Evolutionary conservation across 2,329 filamentous ascomycete genomes (phyloP).

Genomic region (Alternaria novae-zelandiae): DNA sequence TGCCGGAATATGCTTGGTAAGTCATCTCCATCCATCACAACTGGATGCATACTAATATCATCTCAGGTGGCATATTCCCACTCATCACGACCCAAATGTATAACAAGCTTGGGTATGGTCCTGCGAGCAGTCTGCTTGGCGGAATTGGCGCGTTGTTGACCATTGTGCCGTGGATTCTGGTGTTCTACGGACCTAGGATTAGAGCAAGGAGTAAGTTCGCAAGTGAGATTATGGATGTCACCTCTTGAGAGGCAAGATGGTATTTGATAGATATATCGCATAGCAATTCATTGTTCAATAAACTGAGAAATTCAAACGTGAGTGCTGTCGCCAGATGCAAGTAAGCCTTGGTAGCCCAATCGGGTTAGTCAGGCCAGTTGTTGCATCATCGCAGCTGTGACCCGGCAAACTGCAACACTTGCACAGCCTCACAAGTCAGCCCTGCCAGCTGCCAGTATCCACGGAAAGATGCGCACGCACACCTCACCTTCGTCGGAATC

Average conservation of each 20-base stretch:
- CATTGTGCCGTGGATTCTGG: constrained; percentile 84
- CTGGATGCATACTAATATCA: constrained; percentile 1
- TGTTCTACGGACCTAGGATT: constrained; percentile 79
- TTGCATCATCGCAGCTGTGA: constrained; percentile 11
- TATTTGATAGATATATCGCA: neutral
- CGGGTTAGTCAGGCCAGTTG: neutral
- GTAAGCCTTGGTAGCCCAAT: neutral
- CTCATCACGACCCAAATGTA: constrained; percentile 79
- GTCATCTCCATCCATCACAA: neutral
- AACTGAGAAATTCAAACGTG: neutral
- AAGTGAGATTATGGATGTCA: constrained; percentile 43
- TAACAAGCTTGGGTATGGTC: constrained; percentile 70
- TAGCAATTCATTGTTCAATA: neutral
- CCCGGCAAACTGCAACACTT: neutral
- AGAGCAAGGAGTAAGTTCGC: constrained; percentile 79
- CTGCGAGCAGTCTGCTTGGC: constrained; percentile 77
- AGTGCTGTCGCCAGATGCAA: neutral
- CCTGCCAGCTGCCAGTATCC: neutral
- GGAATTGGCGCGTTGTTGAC: constrained; percentile 72
- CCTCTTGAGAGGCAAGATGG: neutral
- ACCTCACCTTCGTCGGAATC: neutral
- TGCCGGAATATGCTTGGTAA: constrained; percentile 78
- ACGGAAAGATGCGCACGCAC: neutral
- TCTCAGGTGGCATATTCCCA: constrained; percentile 72
- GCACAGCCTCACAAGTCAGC: constrained; percentile 12